These are phyloP conservation scores for Cynara cardunculus DNA, from an alignment of 129 eudicot species.

Conservation along the genomic window DNA sequence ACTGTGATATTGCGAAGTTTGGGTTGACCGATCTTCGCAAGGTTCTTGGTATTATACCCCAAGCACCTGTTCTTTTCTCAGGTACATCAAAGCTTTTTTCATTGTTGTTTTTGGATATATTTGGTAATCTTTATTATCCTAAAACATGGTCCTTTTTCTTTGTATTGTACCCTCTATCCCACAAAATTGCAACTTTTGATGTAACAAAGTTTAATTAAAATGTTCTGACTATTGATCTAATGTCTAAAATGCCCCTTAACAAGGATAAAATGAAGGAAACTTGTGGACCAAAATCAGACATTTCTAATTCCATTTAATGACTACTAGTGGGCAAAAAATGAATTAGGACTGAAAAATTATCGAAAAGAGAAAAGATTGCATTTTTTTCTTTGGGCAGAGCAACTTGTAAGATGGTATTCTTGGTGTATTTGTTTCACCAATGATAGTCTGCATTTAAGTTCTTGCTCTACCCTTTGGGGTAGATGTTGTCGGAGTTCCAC, in stretches of 20 bases:
- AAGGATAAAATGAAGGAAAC: not conserved
- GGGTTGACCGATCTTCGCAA: conserved; percentile 85
- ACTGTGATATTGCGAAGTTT: conserved; percentile 70
- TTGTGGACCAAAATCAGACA: not conserved
- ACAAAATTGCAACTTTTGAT: no score
- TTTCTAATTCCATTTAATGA: not conserved
- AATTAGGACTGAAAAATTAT: no score
- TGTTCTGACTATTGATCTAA: not conserved
- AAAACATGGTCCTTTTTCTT: no score
- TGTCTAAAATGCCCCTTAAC: not conserved
- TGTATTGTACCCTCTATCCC: no score
- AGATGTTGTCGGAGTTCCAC: no score
- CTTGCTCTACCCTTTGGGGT: no score
- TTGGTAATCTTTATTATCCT: not conserved
- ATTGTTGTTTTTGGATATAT: no score
- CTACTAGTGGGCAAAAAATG: no score
- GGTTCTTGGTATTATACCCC: conserved; percentile 93
- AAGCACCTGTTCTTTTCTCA: conserved; percentile 96
- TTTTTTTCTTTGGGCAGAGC: no score
- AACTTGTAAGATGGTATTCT: no score
- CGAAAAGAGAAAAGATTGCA: no score
- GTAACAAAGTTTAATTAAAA: no score
- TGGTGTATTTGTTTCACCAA: not conserved
- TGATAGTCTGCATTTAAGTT: not conserved
- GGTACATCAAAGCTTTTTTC: conserved; percentile 36